Conservation (phyloP, 139 green algal species). For the Chlamydomonas sphaeroides region DNA sequence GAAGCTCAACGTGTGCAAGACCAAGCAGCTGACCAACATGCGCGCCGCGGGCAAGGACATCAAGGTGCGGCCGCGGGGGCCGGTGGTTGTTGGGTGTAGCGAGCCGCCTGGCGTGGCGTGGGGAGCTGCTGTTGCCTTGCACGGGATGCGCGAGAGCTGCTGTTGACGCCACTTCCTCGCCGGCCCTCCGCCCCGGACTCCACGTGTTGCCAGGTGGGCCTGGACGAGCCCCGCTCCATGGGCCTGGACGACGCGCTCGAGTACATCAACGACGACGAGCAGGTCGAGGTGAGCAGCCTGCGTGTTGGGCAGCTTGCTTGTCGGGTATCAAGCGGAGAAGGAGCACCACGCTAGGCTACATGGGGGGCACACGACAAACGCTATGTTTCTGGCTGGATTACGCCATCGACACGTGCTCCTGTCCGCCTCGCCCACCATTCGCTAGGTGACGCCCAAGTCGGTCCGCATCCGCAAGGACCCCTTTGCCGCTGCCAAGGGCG, state of each 20-base stretch:
- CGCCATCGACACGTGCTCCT: too few species aligned
- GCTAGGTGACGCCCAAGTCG: constrained; percentile 88
- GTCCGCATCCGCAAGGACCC: constrained; percentile 94
- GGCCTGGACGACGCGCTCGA: constrained; percentile 95
- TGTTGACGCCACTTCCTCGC: too few species aligned
- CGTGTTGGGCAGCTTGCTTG: too few species aligned
- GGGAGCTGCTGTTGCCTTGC: too few species aligned
- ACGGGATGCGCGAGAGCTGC: too few species aligned
- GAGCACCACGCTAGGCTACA: too few species aligned
- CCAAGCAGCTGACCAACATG: constrained; percentile 95
- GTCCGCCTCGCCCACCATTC: too few species aligned
- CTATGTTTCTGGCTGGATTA: too few species aligned
- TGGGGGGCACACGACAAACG: too few species aligned
- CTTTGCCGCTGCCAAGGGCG: constrained; percentile 1
- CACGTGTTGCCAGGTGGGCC: constrained; percentile 58
- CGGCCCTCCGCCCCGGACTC: not conserved
- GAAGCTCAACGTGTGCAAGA: constrained; percentile 97
- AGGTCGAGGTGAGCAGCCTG: constrained; percentile 83
- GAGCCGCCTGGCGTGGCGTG: too few species aligned
- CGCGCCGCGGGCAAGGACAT: constrained; percentile 80
- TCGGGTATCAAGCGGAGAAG: too few species aligned
- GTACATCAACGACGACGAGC: constrained; percentile 96
- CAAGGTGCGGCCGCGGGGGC: constrained; percentile 59
- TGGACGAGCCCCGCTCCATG: constrained; percentile 82
- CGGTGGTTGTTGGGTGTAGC: too few species aligned